Evolutionary conservation across 139 green algal genomes (phyloP).

Genomic region (Chlorella sp.): DNA sequence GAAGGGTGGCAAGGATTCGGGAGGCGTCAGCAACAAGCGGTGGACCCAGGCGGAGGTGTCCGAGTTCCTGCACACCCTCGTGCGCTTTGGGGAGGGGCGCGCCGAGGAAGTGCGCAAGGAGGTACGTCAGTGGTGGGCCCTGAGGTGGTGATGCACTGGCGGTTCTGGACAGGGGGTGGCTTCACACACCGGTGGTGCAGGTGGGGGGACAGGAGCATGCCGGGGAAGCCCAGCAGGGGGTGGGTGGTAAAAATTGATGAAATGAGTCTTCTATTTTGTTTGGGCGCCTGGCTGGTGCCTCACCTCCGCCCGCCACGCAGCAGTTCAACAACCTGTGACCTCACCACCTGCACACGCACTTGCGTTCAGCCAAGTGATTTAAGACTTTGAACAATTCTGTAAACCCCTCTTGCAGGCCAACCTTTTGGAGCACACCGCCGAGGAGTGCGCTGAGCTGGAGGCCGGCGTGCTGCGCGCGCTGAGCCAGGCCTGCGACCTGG

Average conservation of each 20-base stretch:
- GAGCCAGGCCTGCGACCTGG: not conserved
- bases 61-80: slow-evolving; percentile 54
- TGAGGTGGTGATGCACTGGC: not conserved
- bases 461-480: slow-evolving; percentile 24
- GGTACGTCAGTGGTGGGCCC: not conserved
- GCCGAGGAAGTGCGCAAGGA: slow-evolving; percentile 34
- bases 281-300: too few species aligned
- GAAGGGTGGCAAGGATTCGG: slow-evolving; percentile 42
- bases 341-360: not conserved
- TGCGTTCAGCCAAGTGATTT: too few species aligned
- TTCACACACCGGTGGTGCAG: too few species aligned
- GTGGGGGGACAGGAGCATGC: too few species aligned
- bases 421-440: not conserved
- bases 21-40: not conserved
- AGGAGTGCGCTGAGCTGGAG: slow-evolving; percentile 47
- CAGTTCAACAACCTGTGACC: not conserved
- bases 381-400: not conserved
- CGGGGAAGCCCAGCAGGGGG: too few species aligned
- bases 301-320: too few species aligned
- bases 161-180: not conserved
- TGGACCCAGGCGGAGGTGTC: slow-evolving; percentile 51
- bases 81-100: slow-evolving; percentile 55
- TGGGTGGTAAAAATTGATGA: too few species aligned
- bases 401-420: not conserved
- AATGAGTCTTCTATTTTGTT: too few species aligned